Base-by-base conservation (phyloP, 2,329 filamentous ascomycete genomes). In the Didymella arachidicola region DNA sequence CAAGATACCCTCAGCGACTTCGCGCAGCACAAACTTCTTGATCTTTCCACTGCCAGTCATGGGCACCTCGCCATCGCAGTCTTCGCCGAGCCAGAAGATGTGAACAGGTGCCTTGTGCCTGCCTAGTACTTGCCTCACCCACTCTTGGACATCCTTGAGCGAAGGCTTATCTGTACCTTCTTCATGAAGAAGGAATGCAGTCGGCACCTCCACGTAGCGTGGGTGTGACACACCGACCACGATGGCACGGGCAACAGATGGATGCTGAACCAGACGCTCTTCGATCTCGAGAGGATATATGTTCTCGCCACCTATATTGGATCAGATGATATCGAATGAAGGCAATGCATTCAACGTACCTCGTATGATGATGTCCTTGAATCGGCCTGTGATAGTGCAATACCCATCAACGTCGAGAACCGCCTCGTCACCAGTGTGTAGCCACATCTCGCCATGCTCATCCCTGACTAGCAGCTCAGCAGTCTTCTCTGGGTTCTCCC, bases 311-410 rank as follows among this genome's bases (percentile, higher is more conserved):
- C 74, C 74, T 77, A 36, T 4, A n/a, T 19, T 3, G 32, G 14
- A 22, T 66, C 34, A 67, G 53, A 41, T 3, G 7, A 45, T 18
- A 19, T 29, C 27, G 18, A 36, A 1, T 2, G 4, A 30, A 4
- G 29, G 6, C 22, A 22, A 22, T 12, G 7, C 19, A 12, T 18
- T 14, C 19, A 12, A 41, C 72, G 36, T 65, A 76, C 87, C 89
- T 67, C 89, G 81, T 60, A 92, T 92, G 57, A 92, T 91, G 34
- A 92, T 91, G 59, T 93, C 90, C 78, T 92, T 92, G 78, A 91
- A 91, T 19, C 89, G 81, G 0, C 90, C 89, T 0, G 89, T 92
- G 65, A 93, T 92, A 7, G 81, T 74, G 45, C 89, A 91, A 70
- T 90, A 91, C 0, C 89, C 75, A 53, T 77, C 73, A 2, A 74